Evolutionary conservation across 2,329 filamentous ascomycete species (phyloP).

Genomic region (Ceratocystis lukuohia): DNA sequence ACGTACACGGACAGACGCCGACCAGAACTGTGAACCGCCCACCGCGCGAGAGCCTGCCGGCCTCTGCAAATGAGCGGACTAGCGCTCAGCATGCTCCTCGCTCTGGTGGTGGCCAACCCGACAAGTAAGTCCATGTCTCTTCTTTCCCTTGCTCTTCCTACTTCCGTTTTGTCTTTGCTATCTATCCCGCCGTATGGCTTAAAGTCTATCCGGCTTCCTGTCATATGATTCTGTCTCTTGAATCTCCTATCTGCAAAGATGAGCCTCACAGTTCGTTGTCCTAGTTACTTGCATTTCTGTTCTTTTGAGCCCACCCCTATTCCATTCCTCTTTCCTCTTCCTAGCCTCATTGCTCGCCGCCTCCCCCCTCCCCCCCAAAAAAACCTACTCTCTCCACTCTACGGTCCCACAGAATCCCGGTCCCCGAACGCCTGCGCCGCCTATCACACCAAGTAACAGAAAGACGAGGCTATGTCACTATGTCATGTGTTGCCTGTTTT

Average conservation of each 20-base stretch:
- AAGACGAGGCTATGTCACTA: too few species aligned
- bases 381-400: slow-evolving; percentile 5
- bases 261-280: too few species aligned
- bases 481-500: slow-evolving; percentile 9
- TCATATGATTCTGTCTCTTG: background rate
- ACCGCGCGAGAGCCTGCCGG: slow-evolving; percentile 41
- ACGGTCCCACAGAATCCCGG: slow-evolving; percentile 16
- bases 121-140: slow-evolving; percentile 39
- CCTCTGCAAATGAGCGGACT: slow-evolving; percentile 30
- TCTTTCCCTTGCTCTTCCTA: slow-evolving; percentile 4
- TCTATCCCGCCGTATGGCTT: background rate
- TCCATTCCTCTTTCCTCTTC: slow-evolving; percentile 8
- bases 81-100: slow-evolving; percentile 28
- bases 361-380: slow-evolving; percentile 6
- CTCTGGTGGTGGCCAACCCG: slow-evolving; percentile 35
- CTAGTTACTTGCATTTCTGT: too few species aligned
- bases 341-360: background rate
- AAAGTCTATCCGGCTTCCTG: background rate
- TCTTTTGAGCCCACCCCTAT: too few species aligned
- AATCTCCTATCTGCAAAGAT: too few species aligned
- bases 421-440: slow-evolving; percentile 15
- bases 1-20: slow-evolving; percentile 46
- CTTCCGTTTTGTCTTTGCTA: slow-evolving; percentile 13
- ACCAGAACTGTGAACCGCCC: slow-evolving; percentile 37
- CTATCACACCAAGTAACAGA: background rate